Evolutionary conservation across 495 filamentous ascomycete genomes (phyloP).

Genomic region (Ramalina peruviana): DNA sequence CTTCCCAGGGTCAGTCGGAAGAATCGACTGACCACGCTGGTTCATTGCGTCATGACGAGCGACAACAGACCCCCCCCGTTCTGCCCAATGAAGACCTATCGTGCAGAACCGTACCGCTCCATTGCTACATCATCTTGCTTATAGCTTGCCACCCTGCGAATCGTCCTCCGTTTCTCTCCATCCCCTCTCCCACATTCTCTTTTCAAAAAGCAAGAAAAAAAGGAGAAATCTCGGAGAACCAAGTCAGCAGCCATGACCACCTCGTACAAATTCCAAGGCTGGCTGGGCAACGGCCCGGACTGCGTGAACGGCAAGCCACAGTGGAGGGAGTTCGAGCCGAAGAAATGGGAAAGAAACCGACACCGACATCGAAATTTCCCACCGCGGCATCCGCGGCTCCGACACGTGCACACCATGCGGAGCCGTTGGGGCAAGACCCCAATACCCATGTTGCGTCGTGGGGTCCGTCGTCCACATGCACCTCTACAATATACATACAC

Average conservation of each 20-base stretch:
- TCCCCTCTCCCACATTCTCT: neutral
- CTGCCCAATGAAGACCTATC: neutral
- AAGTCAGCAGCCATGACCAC: constrained; percentile 12
- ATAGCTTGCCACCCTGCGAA: neutral
- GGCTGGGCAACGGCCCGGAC: constrained; percentile 53
- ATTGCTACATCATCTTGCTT: neutral
- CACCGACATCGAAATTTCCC: constrained; percentile 59
- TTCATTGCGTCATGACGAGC: no score
- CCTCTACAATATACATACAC: no score
- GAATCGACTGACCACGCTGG: no score
- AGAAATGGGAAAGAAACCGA: constrained; percentile 66
- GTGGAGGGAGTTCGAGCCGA: constrained; percentile 61
- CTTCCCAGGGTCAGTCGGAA: no score
- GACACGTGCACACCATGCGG: constrained; percentile 59
- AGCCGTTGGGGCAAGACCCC: constrained; percentile 57
- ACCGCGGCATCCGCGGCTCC: constrained; percentile 74
- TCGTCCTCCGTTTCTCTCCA: neutral
- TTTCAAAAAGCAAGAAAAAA: neutral
- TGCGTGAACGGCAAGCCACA: constrained; percentile 53
- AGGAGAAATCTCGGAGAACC: neutral
- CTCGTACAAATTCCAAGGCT: constrained; percentile 61
- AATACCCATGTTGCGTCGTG: constrained; percentile 57
- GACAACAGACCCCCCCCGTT: no score
- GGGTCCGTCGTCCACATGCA: neutral
- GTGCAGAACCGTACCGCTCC: neutral